A percentile compares a stretch with the other conserved stretches of the same genome.
Evolutionary conservation across 371 early-diverging fungal species (phyloP).

Genomic region (Phascolomyces articulosus): DNA sequence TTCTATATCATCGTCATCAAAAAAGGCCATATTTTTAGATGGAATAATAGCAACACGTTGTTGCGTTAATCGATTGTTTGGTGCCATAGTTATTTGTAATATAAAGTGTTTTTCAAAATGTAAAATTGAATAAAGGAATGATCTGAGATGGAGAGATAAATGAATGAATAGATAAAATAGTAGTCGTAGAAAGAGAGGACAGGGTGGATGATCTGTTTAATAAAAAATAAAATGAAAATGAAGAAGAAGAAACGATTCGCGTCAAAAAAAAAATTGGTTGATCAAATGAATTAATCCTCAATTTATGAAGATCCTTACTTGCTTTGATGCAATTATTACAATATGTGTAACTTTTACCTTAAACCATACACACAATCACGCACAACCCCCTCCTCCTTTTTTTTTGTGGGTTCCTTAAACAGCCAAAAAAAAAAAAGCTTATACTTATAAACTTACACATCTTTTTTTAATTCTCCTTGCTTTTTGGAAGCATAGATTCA

Average conservation of each 20-base stretch:
- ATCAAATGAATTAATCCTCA: neutral
- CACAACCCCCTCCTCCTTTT: no score
- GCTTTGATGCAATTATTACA: no score
- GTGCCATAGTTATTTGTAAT: neutral
- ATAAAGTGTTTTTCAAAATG: constrained; percentile 6
- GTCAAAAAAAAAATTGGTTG: neutral
- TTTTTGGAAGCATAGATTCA: no score
- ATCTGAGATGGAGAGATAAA: neutral
- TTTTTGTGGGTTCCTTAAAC: neutral
- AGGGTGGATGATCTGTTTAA: neutral
- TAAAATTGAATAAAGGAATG: neutral
- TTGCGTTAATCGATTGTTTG: constrained; percentile 22
- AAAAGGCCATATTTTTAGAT: constrained; percentile 21
- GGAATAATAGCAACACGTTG: constrained; percentile 19
- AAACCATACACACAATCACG: no score
- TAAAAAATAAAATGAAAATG: constrained; percentile 1
- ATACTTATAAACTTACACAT: no score
- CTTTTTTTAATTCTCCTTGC: no score
- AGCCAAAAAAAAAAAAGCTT: neutral
- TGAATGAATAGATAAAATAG: neutral
- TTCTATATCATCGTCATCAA: constrained; percentile 25
- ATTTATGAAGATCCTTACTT: constrained; percentile 14
- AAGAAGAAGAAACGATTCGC: constrained; percentile 7
- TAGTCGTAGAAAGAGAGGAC: neutral
- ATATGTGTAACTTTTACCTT: neutral